These are phyloP conservation scores for Hymenoscyphus albidus DNA, from an alignment of 2,329 filamentous ascomycete species.

Conservation along the genomic window DNA sequence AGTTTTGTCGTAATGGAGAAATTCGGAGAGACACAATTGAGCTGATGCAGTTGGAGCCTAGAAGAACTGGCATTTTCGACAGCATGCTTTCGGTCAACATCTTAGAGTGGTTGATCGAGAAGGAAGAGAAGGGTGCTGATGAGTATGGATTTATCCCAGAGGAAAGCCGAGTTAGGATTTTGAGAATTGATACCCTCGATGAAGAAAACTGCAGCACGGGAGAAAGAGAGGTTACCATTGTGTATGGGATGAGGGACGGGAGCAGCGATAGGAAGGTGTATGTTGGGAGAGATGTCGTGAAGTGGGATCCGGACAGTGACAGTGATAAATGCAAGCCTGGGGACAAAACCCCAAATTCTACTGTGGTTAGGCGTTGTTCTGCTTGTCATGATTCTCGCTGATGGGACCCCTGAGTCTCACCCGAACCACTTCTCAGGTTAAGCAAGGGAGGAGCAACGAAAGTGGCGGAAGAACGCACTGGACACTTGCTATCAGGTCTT, in stretches of 20 bases:
- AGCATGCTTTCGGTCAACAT: neutral
- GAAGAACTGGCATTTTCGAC: neutral
- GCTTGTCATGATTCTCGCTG: too few relatives aligned
- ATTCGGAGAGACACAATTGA: neutral
- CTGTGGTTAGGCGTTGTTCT: too few relatives aligned
- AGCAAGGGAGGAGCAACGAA: too few relatives aligned
- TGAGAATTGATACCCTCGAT: neutral
- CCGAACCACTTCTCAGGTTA: too few relatives aligned
- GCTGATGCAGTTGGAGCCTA: neutral
- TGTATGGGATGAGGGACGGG: neutral
- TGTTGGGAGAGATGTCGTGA: neutral
- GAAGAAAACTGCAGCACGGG: neutral
- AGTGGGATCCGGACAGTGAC: neutral
- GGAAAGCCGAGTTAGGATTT: neutral
- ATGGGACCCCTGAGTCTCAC: too few relatives aligned
- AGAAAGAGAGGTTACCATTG: neutral
- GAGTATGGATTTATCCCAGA: neutral
- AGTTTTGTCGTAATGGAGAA: neutral
- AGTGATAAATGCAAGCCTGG: neutral
- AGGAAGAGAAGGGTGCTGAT: neutral
- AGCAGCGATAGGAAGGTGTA: neutral
- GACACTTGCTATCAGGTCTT: too few relatives aligned
- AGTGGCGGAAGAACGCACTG: too few relatives aligned
- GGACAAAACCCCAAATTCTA: too few relatives aligned
- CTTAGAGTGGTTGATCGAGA: neutral